Evolutionary conservation across 1,284 basidiomycete genomes (phyloP).

Genomic region (Agaricales sp.): DNA sequence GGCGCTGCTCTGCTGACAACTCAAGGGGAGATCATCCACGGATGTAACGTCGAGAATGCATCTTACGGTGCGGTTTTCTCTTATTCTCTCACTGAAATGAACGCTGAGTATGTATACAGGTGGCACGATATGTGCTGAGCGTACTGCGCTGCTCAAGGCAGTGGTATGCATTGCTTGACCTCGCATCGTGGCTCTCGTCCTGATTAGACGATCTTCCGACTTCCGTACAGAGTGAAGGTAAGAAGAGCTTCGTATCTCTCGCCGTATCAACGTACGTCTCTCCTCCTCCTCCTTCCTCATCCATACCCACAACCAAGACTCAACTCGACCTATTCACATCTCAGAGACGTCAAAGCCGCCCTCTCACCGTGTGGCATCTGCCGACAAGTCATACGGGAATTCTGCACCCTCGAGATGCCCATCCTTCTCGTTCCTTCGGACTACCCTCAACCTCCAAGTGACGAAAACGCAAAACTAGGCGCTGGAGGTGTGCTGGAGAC

Average conservation of each 20-base stretch:
- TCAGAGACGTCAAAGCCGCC: constrained; percentile 51
- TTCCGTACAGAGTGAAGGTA: constrained; percentile 63
- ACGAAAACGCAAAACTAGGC: constrained; percentile 24
- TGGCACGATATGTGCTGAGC: constrained; percentile 79
- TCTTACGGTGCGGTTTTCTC: constrained; percentile 30
- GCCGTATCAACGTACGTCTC: constrained; percentile 68
- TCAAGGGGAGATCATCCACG: constrained; percentile 45
- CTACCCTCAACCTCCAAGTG: constrained; percentile 36
- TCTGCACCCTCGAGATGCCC: constrained; percentile 68
- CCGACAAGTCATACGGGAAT: constrained; percentile 86
- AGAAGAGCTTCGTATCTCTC: constrained; percentile 53
- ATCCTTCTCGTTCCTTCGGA: constrained; percentile 69
- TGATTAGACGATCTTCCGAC: constrained; percentile 3
- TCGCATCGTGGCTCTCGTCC: background rate
- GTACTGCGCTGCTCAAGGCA: constrained; percentile 82
- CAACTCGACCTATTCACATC: constrained; percentile 1
- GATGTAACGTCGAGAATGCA: constrained; percentile 65
- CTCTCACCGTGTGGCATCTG: constrained; percentile 88
- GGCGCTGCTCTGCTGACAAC: constrained; percentile 49
- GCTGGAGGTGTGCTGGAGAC: constrained; percentile 46
- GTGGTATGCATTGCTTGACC: constrained; percentile 34
- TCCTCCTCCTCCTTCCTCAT: background rate
- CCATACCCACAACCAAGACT: background rate
- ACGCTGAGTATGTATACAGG: constrained; percentile 26
- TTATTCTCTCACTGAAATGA: background rate